A percentile compares a stretch with the other conserved stretches of the same genome.
Evolutionary conservation across 2,329 filamentous ascomycete species (phyloP).

Genomic region (Alternaria gansuensis): DNA sequence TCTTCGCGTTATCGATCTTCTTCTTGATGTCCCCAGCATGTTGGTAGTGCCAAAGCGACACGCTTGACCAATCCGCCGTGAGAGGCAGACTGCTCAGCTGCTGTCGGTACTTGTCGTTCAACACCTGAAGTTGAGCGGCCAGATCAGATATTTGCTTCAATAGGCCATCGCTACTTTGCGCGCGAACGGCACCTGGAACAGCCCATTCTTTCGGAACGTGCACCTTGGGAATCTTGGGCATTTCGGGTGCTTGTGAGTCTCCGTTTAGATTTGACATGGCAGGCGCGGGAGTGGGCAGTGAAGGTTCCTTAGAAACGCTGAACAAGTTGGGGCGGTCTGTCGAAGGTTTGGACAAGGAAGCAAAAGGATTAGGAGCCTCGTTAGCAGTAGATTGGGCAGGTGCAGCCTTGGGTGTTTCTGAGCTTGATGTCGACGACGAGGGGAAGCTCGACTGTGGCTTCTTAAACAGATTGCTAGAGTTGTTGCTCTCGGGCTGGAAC

Average conservation of each 20-base stretch:
- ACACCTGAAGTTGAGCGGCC: conserved; percentile 33
- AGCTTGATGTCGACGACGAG: conserved; percentile 13
- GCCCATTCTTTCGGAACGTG: conserved; percentile 41
- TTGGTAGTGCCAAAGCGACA: conserved; percentile 46
- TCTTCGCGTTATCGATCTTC: conserved; percentile 42
- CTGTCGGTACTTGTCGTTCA: conserved; percentile 43
- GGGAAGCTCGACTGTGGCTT: conserved; percentile 23
- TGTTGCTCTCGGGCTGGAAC: conserved; percentile 27
- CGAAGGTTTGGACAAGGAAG: conserved; percentile 25
- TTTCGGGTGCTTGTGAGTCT: conserved; percentile 19
- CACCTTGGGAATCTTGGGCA: conserved; percentile 39
- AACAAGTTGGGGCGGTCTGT: conserved; percentile 28
- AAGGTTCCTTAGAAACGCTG: conserved; percentile 25
- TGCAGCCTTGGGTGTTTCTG: conserved; percentile 22
- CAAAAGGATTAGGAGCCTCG: conserved; percentile 30
- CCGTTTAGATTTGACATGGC: conserved; percentile 27
- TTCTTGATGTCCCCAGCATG: conserved; percentile 39
- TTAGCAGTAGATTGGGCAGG: conserved; percentile 15
- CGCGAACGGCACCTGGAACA: conserved; percentile 17
- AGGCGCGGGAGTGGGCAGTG: conserved; percentile 21
- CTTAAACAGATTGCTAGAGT: conserved; percentile 22
- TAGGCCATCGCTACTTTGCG: conserved; percentile 23
- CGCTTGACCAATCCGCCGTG: conserved; percentile 42
- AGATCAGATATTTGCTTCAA: conserved; percentile 31
- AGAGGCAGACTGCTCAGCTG: conserved; percentile 36